Evolutionary conservation across 2,329 filamentous ascomycete genomes (phyloP).

Genomic region (Cladorrhinum sp.): DNA sequence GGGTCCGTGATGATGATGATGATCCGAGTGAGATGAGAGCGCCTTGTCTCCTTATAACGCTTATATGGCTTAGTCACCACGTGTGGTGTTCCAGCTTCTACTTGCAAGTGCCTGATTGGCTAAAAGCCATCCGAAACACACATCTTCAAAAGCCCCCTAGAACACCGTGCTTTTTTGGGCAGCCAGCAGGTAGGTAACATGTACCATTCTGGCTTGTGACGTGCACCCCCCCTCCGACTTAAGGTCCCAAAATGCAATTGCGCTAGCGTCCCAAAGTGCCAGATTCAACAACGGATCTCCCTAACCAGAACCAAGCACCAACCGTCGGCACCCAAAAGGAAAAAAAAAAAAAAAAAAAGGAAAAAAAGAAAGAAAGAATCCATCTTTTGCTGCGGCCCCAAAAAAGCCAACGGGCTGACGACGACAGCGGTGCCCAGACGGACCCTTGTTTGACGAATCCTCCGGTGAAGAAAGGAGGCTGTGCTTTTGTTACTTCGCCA

Average conservation of each 20-base stretch:
- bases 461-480: constrained; percentile 22
- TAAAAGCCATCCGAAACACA: constrained; percentile 7
- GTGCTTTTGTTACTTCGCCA: constrained; percentile 13
- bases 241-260: constrained; percentile 1
- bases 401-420: constrained; percentile 1
- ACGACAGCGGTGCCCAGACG: not conserved
- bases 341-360: not conserved
- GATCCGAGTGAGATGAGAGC: constrained; percentile 8
- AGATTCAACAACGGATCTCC: not conserved
- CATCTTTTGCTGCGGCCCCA: not conserved
- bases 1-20: not conserved
- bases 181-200: too few species aligned
- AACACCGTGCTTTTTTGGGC: not conserved
- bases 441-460: constrained; percentile 11
- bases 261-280: constrained; percentile 1
- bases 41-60: not conserved
- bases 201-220: constrained; percentile 6
- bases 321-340: not conserved
- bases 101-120: not conserved
- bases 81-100: not conserved
- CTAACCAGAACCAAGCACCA: not conserved
- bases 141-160: not conserved
- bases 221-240: not conserved
- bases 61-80: constrained; percentile 1
- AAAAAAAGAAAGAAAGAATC: not conserved